Evolutionary conservation across 331 rosid species (phyloP).

Genomic region (Ulmus americana): DNA sequence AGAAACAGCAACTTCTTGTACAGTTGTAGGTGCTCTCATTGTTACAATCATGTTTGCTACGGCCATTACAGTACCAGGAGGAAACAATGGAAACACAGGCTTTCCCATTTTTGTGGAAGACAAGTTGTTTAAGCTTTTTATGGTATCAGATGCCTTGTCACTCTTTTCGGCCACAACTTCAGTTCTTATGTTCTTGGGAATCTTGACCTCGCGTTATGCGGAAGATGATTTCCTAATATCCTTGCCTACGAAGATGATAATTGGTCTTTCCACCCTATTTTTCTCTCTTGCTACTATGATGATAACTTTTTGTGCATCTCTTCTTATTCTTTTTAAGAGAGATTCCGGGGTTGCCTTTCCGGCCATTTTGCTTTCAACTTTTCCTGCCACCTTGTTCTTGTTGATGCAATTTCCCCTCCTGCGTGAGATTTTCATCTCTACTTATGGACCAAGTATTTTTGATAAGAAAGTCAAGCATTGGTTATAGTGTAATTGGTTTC

Average conservation of each 20-base stretch:
- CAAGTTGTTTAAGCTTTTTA: neutral
- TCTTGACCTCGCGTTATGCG: conserved; percentile 8
- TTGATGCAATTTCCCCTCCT: conserved; percentile 4
- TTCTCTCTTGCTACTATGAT: conserved; percentile 6
- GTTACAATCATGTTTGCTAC: conserved; percentile 21
- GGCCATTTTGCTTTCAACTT: neutral
- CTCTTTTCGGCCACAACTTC: conserved; percentile 7
- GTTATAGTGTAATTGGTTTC: neutral
- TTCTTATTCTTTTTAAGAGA: neutral
- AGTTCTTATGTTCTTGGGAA: conserved; percentile 18
- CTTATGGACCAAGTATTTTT: conserved; percentile 9
- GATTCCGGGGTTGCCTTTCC: neutral
- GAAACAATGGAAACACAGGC: neutral
- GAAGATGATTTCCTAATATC: conserved; percentile 7
- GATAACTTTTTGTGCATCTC: neutral
- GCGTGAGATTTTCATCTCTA: neutral
- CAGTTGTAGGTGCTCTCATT: conserved; percentile 15
- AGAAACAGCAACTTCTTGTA: conserved; percentile 14
- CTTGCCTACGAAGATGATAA: neutral
- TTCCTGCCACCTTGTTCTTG: neutral
- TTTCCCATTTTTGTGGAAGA: neutral
- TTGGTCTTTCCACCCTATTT: conserved; percentile 5
- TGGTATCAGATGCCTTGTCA: neutral
- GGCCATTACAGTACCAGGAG: conserved; percentile 10
- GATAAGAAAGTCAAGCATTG: neutral